Base-by-base conservation (phyloP, 495 filamentous ascomycete species). In the Penicillium daleae region DNA sequence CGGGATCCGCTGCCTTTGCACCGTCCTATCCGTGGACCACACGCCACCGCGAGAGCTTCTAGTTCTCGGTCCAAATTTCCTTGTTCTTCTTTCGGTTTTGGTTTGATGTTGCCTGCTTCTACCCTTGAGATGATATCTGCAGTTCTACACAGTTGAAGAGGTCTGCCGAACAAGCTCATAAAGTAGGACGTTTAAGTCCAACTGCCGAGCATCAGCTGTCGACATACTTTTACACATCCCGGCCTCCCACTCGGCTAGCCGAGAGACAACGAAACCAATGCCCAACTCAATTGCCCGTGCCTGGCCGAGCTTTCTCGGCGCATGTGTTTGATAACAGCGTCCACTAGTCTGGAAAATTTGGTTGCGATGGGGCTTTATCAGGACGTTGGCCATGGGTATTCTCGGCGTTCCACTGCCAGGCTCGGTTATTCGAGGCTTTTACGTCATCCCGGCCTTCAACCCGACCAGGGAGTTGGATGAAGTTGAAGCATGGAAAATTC, bases 371-470 rank as follows among this genome's bases (percentile, higher is more conserved):
- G 42, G 22, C 42, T 12, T 50, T 52, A 57, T 51, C 42, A 57
- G 39, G 27, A 22, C 50, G 8, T 31, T 21, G 15, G 17, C 15
- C 22, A 49, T 58, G 63, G 63, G 6, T 66, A 66, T 54, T 39
- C 39, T 66, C 59, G 63, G 63, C 53, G 21, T 39, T 19, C 40
- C 32, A 35, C 44, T 22, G 50, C 50, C 22, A 22, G 2, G 56
- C 54, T 66, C 63, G 63, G 63, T 62, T 66, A 66, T 66, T 62
- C 58, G 33, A 61, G 63, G 63, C 35, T 31, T 59, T 62, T 49
- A 61, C 63, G 63, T 66, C 58, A 66, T 58, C 35, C 59, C 37
- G n/a, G 8, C 19, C 22, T 9, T 15, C 2, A 15, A 46, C 40
- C 42, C 15, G 24, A 32, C 24, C 46, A 26, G 17, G 15, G 5